Evolutionary conservation across 179 eudicot species (phyloP).

Genomic region (Camellia oleifera): DNA sequence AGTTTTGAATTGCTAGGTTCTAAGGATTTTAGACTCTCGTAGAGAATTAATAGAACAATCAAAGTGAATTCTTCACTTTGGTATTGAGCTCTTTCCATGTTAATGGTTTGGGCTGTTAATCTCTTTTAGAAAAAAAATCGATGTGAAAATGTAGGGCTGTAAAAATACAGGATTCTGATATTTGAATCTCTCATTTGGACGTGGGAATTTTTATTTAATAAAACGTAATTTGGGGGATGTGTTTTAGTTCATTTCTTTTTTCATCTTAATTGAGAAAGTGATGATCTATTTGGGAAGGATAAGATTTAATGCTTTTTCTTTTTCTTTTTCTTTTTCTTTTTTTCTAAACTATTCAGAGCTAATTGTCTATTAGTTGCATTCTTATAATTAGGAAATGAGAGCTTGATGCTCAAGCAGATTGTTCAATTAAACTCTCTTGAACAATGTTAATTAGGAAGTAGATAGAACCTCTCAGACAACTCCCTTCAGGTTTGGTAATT

Average conservation of each 20-base stretch:
- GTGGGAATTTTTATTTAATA: background rate
- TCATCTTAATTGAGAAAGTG: background rate
- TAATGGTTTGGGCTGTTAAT: background rate
- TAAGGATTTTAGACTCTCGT: background rate
- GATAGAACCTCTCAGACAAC: background rate
- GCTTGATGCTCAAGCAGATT: background rate
- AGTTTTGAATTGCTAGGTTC: constrained; percentile 7
- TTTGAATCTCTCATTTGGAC: constrained; percentile 3
- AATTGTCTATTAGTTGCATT: background rate
- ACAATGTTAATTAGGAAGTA: background rate
- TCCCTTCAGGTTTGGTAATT: no score
- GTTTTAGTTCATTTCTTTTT: background rate
- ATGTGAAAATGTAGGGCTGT: background rate
- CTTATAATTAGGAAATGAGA: background rate
- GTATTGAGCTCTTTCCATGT: constrained; percentile 5
- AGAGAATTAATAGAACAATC: constrained; percentile 2
- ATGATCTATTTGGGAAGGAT: background rate
- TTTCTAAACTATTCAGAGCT: no score
- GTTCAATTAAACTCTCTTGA: background rate
- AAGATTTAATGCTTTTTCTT: no score
- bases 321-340: no score
- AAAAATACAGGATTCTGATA: background rate
- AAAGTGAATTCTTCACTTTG: background rate
- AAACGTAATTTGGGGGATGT: background rate
- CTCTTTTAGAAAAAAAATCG: background rate